These are phyloP conservation scores for Cyclotella atomus DNA, from an alignment of 108 stramenopile genomes.

Conservation along the genomic window DNA sequence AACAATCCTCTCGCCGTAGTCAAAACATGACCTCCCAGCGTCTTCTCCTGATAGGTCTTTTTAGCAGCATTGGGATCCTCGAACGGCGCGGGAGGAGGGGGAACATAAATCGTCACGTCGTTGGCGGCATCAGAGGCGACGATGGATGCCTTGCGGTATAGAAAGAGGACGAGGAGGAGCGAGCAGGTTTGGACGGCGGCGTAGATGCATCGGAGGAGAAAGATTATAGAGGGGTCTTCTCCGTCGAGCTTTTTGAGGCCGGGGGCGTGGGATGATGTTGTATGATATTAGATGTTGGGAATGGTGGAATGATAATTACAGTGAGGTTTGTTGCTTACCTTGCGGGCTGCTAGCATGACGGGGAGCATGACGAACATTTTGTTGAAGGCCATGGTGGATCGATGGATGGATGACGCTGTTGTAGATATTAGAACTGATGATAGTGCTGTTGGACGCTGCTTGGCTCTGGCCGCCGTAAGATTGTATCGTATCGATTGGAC, in stretches of 20 bases:
- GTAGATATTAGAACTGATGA: background rate
- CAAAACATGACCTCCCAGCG: background rate
- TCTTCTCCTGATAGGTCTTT: no score
- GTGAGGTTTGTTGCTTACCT: no score
- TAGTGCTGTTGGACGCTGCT: no score
- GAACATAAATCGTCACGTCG: conserved; percentile 70
- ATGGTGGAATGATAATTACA: no score
- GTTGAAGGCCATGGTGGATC: conserved; percentile 56
- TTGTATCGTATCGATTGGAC: no score
- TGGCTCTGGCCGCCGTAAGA: no score
- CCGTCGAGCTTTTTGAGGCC: no score
- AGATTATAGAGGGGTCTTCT: conserved; percentile 82
- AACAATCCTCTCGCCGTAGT: no score
- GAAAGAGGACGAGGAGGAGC: conserved; percentile 60
- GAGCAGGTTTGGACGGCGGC: conserved; percentile 66
- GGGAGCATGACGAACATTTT: conserved; percentile 89
- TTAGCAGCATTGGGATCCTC: no score
- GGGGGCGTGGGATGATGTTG: no score
- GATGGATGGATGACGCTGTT: background rate
- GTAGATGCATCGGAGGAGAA: conserved; percentile 74
- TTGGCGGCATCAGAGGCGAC: conserved; percentile 32
- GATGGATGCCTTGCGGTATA: conserved; percentile 62
- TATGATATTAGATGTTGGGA: no score
- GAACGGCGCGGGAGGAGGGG: conserved; percentile 55
- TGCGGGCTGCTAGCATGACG: conserved; percentile 87